A percentile compares a stretch with the other conserved stretches of the same genome.
These are phyloP conservation scores for Fragaria iinumae DNA, from an alignment of 306 rosid genomes.

Conservation along the genomic window DNA sequence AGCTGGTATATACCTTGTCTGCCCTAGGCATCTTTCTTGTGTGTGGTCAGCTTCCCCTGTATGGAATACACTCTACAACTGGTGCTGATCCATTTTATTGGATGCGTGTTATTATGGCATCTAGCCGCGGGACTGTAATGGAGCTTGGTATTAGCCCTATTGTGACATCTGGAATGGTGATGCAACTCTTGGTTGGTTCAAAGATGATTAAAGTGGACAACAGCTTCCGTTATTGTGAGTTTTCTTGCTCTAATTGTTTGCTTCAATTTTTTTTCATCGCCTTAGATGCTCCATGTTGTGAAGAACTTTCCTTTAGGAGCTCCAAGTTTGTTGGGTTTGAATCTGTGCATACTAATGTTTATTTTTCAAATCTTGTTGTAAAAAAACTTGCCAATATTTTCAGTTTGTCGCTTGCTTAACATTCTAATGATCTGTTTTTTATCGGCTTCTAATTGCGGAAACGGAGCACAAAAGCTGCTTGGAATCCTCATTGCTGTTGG, in stretches of 20 bases:
- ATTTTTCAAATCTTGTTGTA: neutral
- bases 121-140: slow-evolving; percentile 93
- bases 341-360: neutral
- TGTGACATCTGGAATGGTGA: slow-evolving; percentile 83
- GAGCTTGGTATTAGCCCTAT: slow-evolving; percentile 93
- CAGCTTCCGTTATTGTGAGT: slow-evolving; percentile 74
- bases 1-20: slow-evolving; percentile 28
- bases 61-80: slow-evolving; percentile 89
- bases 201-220: slow-evolving; percentile 87
- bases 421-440: neutral
- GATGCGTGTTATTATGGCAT: slow-evolving; percentile 92
- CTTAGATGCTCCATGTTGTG: no score
- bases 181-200: slow-evolving; percentile 84
- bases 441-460: slow-evolving; percentile 28
- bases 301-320: neutral
- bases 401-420: neutral
- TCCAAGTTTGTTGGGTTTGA: neutral
- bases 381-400: neutral
- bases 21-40: slow-evolving; percentile 59
- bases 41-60: slow-evolving; percentile 87
- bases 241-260: neutral
- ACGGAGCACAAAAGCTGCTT: slow-evolving; percentile 86
- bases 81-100: slow-evolving; percentile 95
- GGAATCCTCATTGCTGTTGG: slow-evolving; percentile 88
- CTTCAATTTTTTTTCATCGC: neutral